These are phyloP conservation scores for Schwanniomyces polymorphus DNA, from an alignment of 805 yeast genomes.

Conservation along the genomic window DNA sequence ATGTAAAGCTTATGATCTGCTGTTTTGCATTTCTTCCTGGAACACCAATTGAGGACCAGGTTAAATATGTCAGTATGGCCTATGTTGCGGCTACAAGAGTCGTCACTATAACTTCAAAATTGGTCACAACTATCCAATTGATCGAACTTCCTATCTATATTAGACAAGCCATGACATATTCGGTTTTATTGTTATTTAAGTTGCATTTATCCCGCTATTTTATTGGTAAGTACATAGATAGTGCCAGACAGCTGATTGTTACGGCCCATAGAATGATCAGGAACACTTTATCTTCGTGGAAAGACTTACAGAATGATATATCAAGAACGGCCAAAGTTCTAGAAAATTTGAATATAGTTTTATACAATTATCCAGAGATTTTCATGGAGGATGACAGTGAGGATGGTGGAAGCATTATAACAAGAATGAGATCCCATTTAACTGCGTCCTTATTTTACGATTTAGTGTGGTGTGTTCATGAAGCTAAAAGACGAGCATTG, in stretches of 20 bases:
- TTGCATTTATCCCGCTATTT: conserved; percentile 77
- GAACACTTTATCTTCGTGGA: conserved; percentile 90
- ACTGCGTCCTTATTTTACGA: conserved; percentile 91
- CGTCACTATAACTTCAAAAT: conserved; percentile 71
- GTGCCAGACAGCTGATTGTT: conserved; percentile 90
- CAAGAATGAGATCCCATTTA: conserved; percentile 87
- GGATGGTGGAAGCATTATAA: conserved; percentile 53
- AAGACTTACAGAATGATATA: conserved; percentile 84
- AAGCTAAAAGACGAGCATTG: conserved; percentile 72
- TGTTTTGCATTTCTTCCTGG: conserved; percentile 91
- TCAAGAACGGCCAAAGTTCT: conserved; percentile 88
- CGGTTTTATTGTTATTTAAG: conserved; percentile 77
- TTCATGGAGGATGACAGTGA: conserved; percentile 65
- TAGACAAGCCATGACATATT: conserved; percentile 81
- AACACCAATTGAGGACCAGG: conserved; percentile 83
- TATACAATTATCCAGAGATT: conserved; percentile 84
- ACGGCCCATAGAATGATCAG: conserved; percentile 87
- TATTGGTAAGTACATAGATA: conserved; percentile 73
- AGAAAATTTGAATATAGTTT: conserved; percentile 83
- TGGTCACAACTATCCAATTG: conserved; percentile 66
- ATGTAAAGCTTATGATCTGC: conserved; percentile 78
- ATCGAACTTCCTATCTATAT: conserved; percentile 85
- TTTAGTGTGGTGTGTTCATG: conserved; percentile 91
- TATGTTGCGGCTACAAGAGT: conserved; percentile 79
- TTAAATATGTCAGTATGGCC: conserved; percentile 78